Evolutionary conservation across 306 rosid species (phyloP).

Genomic region (Quercus variabilis): DNA sequence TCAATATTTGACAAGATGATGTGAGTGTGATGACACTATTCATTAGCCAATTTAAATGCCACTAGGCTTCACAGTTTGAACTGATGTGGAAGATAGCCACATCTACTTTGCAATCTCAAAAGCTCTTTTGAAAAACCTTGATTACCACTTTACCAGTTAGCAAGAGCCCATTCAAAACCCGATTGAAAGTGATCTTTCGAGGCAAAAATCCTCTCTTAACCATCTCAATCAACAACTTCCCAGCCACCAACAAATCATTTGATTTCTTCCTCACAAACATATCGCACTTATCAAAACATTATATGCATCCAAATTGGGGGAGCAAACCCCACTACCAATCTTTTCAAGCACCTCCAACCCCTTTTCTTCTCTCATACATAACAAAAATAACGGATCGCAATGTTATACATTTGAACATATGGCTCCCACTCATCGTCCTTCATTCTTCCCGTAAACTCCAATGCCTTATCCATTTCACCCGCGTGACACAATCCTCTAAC

Average conservation of each 20-base stretch:
- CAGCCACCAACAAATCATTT: constrained; percentile 68
- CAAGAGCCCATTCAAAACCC: constrained; percentile 73
- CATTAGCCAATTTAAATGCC: neutral
- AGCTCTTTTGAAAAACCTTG: constrained; percentile 80
- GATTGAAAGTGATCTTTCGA: constrained; percentile 60
- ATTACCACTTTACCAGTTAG: constrained; percentile 73
- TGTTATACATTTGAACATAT: constrained; percentile 69
- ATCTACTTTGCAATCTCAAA: constrained; percentile 63
- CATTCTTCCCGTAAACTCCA: constrained; percentile 57
- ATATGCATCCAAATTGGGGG: constrained; percentile 86
- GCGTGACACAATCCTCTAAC: constrained; percentile 80
- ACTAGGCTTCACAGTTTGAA: constrained; percentile 46
- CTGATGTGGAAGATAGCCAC: constrained; percentile 60
- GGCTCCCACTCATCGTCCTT: constrained; percentile 50
- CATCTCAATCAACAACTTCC: constrained; percentile 86
- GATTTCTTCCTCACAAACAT: constrained; percentile 81
- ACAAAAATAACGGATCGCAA: constrained; percentile 64
- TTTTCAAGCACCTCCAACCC: constrained; percentile 60
- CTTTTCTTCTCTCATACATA: constrained; percentile 72
- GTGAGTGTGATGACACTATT: neutral
- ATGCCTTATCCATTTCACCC: constrained; percentile 54
- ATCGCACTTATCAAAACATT: constrained; percentile 74
- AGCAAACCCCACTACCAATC: constrained; percentile 59
- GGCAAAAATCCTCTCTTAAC: constrained; percentile 75
- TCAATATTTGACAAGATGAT: neutral